Percentiles rank a stretch among this genome's conserved stretches.
phyloP scores from a whole-genome alignment of 1,284 basidiomycete species.

The Microbotryomycetes sp. region DNA sequence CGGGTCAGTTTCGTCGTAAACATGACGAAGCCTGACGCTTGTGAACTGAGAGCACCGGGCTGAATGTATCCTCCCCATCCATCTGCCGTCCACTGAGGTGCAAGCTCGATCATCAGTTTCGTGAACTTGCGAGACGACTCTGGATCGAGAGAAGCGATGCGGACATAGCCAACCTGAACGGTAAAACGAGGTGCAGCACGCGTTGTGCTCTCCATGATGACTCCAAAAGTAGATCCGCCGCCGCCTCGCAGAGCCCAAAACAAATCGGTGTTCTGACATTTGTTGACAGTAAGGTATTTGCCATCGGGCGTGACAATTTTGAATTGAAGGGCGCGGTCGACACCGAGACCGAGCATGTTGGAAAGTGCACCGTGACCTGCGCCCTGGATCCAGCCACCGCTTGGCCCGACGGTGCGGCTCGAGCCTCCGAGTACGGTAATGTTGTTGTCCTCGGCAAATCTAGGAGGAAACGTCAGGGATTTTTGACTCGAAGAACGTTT shows the following conservation, averaged over 20 bases:
- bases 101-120: neutral
- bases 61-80: neutral
- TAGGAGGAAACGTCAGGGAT: neutral
- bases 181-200: neutral
- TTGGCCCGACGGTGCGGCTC: neutral
- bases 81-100: neutral
- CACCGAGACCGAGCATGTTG: conserved; percentile 32
- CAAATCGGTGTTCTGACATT: conserved; percentile 27
- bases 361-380: conserved; percentile 32
- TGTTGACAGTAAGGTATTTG: conserved; percentile 8
- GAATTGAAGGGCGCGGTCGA: conserved; percentile 32
- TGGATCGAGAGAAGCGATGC: neutral
- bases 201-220: conserved; percentile 30
- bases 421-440: conserved; percentile 4
- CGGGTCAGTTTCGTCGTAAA: neutral
- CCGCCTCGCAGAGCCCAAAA: conserved; percentile 36
- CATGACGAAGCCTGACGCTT: neutral
- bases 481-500: neutral
- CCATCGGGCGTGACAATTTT: conserved; percentile 25
- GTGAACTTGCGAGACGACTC: neutral
- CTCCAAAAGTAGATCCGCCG: conserved; percentile 32
- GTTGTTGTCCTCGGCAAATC: conserved; percentile 5
- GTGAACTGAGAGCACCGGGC: neutral
- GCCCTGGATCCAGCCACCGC: neutral
- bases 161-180: conserved; percentile 1